phyloP scores from a whole-genome alignment of 371 early-diverging fungal genomes.

The Umbelopsis sp. region DNA sequence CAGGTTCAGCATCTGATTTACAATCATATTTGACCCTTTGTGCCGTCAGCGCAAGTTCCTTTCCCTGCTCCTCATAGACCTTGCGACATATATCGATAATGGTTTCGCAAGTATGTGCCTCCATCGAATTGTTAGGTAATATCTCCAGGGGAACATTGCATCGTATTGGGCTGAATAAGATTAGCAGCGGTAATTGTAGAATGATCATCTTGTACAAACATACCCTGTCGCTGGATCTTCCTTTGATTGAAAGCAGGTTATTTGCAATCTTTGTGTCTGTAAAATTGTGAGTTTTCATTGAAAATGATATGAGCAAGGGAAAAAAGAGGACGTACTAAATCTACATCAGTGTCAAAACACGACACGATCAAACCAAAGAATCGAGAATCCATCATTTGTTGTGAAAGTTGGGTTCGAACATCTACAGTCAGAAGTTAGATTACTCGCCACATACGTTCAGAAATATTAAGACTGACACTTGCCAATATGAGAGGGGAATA shows the following conservation, averaged over 20 bases:
- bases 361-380: conserved; percentile 77
- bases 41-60: conserved; percentile 34
- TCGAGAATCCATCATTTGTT: conserved; percentile 67
- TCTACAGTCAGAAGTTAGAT: conserved; percentile 36
- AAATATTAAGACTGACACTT: conserved; percentile 12
- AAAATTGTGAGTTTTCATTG: neutral
- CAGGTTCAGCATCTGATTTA: neutral
- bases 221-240: conserved; percentile 27
- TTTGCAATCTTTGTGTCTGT: conserved; percentile 55
- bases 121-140: conserved; percentile 32
- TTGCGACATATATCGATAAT: conserved; percentile 46
- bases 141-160: conserved; percentile 52
- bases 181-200: neutral
- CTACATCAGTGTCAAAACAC: conserved; percentile 61
- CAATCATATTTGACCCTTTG: conserved; percentile 23
- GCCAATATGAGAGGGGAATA: conserved; percentile 76
- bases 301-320: neutral
- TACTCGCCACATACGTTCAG: neutral
- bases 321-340: conserved; percentile 34
- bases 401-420: conserved; percentile 66
- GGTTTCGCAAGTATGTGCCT: conserved; percentile 39
- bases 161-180: conserved; percentile 29
- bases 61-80: conserved; percentile 55
- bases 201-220: conserved; percentile 1
- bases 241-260: conserved; percentile 59